These are phyloP conservation scores for Fragilaria crotonensis DNA, from an alignment of 108 stramenopile genomes.

Conservation along the genomic window DNA sequence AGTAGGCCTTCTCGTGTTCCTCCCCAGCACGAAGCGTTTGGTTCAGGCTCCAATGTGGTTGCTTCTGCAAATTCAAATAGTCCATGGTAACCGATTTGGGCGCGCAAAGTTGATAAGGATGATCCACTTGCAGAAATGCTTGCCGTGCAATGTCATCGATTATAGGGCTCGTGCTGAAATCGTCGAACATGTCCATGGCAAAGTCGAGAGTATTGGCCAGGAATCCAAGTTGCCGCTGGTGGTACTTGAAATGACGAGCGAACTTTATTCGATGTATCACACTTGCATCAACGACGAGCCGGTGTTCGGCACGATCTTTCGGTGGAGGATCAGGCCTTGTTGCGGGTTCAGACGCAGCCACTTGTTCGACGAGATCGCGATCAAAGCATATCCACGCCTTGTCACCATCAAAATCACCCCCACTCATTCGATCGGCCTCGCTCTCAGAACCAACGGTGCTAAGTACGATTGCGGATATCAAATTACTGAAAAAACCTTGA, in stretches of 20 bases:
- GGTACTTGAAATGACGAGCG: neutral
- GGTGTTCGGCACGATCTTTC: neutral
- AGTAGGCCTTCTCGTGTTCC: neutral
- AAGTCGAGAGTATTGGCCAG: neutral
- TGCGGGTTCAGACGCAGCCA: neutral
- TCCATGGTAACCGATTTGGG: neutral
- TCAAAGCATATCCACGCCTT: constrained; percentile 15
- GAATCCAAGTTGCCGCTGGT: neutral
- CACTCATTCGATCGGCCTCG: constrained; percentile 27
- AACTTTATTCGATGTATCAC: constrained; percentile 1
- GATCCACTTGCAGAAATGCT: constrained; percentile 14
- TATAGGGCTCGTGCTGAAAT: neutral
- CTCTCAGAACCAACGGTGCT: constrained; percentile 22
- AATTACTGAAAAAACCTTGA: constrained; percentile 12
- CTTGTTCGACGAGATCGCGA: constrained; percentile 4
- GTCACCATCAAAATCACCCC: constrained; percentile 34
- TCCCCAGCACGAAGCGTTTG: neutral
- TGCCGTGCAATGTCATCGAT: neutral
- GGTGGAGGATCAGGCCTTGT: neutral
- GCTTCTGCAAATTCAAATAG: neutral
- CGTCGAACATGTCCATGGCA: neutral
- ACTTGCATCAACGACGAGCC: neutral
- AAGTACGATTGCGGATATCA: constrained; percentile 17
- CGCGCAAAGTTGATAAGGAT: constrained; percentile 5
- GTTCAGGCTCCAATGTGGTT: neutral